Evolutionary conservation across 2,329 filamentous ascomycete species (phyloP).

Genomic region (Shiraia bambusicola): DNA sequence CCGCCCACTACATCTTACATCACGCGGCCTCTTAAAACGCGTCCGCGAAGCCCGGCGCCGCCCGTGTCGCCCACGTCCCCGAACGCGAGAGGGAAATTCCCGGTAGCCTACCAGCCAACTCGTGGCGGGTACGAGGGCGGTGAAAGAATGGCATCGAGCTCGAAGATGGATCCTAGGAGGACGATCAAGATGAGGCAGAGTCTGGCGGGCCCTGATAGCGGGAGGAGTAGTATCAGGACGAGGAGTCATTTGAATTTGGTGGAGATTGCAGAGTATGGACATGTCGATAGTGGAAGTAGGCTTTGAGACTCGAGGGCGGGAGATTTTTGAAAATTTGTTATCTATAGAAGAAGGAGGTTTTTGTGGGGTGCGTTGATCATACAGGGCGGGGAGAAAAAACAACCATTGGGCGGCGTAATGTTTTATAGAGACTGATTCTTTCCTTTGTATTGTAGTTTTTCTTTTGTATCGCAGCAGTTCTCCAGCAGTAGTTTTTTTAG

Average conservation of each 20-base stretch:
- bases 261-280: constrained; percentile 30
- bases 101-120: constrained; percentile 14
- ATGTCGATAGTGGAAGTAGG: constrained; percentile 29
- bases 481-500: no score
- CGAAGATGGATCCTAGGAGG: constrained; percentile 19
- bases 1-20: constrained; percentile 4
- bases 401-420: no score
- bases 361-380: no score
- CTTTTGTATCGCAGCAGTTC: no score
- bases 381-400: no score
- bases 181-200: constrained; percentile 27
- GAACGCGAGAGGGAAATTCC: constrained; percentile 20
- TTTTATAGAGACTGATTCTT: no score
- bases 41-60: constrained; percentile 4
- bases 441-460: no score
- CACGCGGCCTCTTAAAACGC: constrained; percentile 14
- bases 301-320: no score
- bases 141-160: constrained; percentile 5
- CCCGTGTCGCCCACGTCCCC: constrained; percentile 2
- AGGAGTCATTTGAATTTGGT: constrained; percentile 35
- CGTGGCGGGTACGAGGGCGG: constrained; percentile 16
- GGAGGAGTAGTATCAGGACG: constrained; percentile 29
- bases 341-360: no score
- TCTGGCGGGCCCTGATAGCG: constrained; percentile 21
- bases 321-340: no score